A percentile compares a stretch with the other conserved stretches of the same genome.
Conservation (phyloP, 1,284 basidiomycete species). For the Heterobasidion occidentale region DNA sequence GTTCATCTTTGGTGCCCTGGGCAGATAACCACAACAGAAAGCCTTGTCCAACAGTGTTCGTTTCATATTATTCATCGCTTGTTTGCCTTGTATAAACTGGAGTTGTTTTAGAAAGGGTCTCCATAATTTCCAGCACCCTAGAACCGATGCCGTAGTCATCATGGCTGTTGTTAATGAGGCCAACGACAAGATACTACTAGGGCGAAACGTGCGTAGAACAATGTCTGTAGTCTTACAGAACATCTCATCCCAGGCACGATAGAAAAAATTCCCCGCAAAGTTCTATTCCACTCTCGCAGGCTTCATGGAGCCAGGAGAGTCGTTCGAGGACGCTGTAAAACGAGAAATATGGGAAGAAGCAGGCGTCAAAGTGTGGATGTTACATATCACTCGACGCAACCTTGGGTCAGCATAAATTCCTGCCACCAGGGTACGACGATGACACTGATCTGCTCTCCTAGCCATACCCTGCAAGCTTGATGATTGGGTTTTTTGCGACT, state of each 20-base stretch:
- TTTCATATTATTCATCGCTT: slow-evolving; percentile 5
- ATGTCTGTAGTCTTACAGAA: not conserved
- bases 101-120: slow-evolving; percentile 56
- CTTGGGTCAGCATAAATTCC: slow-evolving; percentile 49
- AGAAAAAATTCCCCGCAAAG: slow-evolving; percentile 62
- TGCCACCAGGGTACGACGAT: not conserved
- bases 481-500: slow-evolving; percentile 85
- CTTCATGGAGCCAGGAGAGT: slow-evolving; percentile 91
- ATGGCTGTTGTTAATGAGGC: slow-evolving; percentile 80
- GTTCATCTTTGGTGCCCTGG: slow-evolving; percentile 69
- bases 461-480: slow-evolving; percentile 87
- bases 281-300: slow-evolving; percentile 89
- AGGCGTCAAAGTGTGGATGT: slow-evolving; percentile 81
- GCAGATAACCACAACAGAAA: slow-evolving; percentile 49
- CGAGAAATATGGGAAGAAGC: slow-evolving; percentile 96
- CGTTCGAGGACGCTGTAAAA: slow-evolving; percentile 89
- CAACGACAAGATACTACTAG: slow-evolving; percentile 79
- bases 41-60: slow-evolving; percentile 64
- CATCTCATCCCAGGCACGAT: slow-evolving; percentile 3
- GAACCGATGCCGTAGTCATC: slow-evolving; percentile 89
- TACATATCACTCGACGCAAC: slow-evolving; percentile 81
- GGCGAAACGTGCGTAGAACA: slow-evolving; percentile 60
- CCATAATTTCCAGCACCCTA: slow-evolving; percentile 84
- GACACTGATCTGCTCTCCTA: slow-evolving; percentile 17
- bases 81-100: too few species aligned